Evolutionary conservation across 352 stramenopile genomes (phyloP), one percentile per base, ranked within the genome.

Genomic region (Phytophthora kernoviae): DNA sequence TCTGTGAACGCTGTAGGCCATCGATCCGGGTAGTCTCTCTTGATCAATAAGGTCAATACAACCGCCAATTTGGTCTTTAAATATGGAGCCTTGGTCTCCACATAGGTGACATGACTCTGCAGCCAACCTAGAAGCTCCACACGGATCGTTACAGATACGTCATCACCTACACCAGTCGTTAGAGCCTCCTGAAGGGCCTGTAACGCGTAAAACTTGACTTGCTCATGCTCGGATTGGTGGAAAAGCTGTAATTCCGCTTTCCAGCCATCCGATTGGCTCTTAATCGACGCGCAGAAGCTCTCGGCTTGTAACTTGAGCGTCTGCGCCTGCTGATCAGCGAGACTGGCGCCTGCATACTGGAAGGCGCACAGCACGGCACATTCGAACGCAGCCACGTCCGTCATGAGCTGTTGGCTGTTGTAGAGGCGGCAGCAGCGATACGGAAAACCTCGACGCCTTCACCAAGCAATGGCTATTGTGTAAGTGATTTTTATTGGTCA

Each of bases 1-100:
- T 98, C 88, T 0, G 75, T 60, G 73, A 98, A 98, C 7, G 90
- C 90, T 8, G 67, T 75, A 0, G 83, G 81, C 92, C 92, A 98
- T 0, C 73, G 67, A 37, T 94, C 77, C 7, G 90, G 88, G 62
- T 95, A 98, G 70, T 98, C 92, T 62, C 74, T 74, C 60, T 96
- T 93, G 50, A 98, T 93, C 32, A 94, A 54, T 26, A 91, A 71
- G 51, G 83, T 92, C 39, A 93, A 60, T 4, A 94, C 83, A 32
- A 95, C 82, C 6, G 86, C 86, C 43, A 93, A 59, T 58, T 95
- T 95, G 34, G 81, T 95, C 74, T 95, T 95, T 39, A 95, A 64
- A 45, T 88, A 95, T n/a, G 82, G 72, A 37, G 77, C 75, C 36
- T 84, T 73, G 50, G 46, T 62, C 58, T 93, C 83, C 18, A 91